Conservation (phyloP, 2,329 filamentous ascomycete genomes). For the Aureobasidium vineae region DNA sequence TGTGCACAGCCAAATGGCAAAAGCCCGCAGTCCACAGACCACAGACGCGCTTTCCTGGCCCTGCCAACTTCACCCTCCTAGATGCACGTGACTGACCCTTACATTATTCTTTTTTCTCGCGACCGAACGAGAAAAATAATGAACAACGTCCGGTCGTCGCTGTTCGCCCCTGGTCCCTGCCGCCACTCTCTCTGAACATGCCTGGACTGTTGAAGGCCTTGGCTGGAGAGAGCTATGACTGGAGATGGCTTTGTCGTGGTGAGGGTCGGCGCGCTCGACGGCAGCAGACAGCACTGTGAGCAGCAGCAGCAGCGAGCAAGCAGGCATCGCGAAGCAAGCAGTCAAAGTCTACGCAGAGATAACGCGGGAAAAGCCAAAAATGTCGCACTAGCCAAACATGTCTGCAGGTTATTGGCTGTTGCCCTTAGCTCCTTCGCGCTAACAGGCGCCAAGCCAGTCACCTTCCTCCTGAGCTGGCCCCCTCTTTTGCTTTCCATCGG, state of each 20-base stretch:
- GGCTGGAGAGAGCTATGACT: conserved; percentile 12
- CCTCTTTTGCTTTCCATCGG: conserved; percentile 10
- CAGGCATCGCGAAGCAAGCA: conserved; percentile 14
- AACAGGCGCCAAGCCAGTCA: conserved; percentile 18
- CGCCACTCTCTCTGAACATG: background rate
- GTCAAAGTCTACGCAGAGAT: conserved; percentile 25
- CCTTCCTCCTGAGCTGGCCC: conserved; percentile 9
- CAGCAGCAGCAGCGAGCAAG: conserved; percentile 7
- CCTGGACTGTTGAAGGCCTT: conserved; percentile 16
- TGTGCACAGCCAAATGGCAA: conserved; percentile 13
- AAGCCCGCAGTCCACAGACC: conserved; percentile 8
- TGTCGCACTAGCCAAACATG: conserved; percentile 16
- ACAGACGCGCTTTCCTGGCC: conserved; percentile 10
- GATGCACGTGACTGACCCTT: conserved; percentile 19
- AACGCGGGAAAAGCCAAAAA: conserved; percentile 16
- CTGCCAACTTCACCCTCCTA: conserved; percentile 12
- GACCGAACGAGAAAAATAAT: conserved; percentile 7
- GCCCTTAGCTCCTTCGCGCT: background rate
- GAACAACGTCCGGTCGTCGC: background rate
- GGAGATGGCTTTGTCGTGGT: background rate
- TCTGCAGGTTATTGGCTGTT: conserved; percentile 19
- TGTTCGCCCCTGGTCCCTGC: background rate
- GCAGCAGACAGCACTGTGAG: conserved; percentile 14
- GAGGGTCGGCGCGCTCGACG: background rate
- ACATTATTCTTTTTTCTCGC: conserved; percentile 8